phyloP scores from a whole-genome alignment of 2,329 filamentous ascomycete species.

The Fusarium vanettenii region DNA sequence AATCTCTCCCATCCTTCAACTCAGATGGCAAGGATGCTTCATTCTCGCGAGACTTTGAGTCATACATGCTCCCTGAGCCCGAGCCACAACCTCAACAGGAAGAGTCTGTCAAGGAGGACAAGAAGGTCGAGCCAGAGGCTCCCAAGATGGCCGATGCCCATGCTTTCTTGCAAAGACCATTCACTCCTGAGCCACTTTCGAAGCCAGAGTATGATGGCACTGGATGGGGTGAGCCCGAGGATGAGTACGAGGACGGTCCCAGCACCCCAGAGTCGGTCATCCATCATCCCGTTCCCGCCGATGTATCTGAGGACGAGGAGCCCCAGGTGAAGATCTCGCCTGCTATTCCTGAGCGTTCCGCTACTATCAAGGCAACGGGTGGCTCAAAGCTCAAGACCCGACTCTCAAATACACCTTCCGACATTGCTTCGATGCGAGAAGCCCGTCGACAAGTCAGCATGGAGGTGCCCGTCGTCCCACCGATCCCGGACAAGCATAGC shows the following conservation, averaged over 20 bases:
- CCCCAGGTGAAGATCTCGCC: constrained; percentile 65
- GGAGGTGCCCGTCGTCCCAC: constrained; percentile 70
- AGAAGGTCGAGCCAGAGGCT: constrained; percentile 35
- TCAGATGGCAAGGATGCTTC: constrained; percentile 49
- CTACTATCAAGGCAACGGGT: constrained; percentile 89
- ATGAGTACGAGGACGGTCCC: constrained; percentile 68
- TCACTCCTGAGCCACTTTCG: constrained; percentile 63
- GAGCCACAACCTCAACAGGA: constrained; percentile 46
- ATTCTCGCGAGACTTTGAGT: constrained; percentile 58
- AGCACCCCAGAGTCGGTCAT: constrained; percentile 92
- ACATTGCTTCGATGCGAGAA: constrained; percentile 86
- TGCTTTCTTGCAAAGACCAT: constrained; percentile 55
- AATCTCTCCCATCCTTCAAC: constrained; percentile 53
- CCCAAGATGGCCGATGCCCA: constrained; percentile 52
- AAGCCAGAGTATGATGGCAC: constrained; percentile 74
- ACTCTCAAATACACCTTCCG: constrained; percentile 86
- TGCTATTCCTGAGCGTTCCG: constrained; percentile 81
- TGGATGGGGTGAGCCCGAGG: constrained; percentile 67
- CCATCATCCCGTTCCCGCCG: constrained; percentile 71
- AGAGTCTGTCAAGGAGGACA: constrained; percentile 32
- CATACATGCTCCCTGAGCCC: constrained; percentile 59
- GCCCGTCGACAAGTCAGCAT: constrained; percentile 86
- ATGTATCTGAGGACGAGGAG: constrained; percentile 50
- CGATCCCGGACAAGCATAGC: constrained; percentile 71
- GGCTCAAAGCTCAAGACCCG: constrained; percentile 90